These are phyloP conservation scores for Closterium sp. DNA, from an alignment of 139 green algal species.

Conservation along the genomic window DNA sequence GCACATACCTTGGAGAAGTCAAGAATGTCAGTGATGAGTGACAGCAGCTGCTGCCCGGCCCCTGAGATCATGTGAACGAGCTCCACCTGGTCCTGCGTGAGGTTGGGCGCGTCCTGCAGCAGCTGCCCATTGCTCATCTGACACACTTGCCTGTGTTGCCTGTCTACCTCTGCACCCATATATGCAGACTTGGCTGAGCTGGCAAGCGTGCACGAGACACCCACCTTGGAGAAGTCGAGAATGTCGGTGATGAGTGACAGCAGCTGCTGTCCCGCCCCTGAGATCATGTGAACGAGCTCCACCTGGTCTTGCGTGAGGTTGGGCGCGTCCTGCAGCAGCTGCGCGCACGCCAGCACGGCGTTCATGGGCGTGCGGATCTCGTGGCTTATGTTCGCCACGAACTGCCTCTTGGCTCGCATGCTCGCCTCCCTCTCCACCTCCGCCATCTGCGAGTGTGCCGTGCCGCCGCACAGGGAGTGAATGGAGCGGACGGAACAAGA, in stretches of 20 bases:
- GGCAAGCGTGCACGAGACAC: background rate
- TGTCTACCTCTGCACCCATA: no score
- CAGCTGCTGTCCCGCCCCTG: constrained; percentile 23
- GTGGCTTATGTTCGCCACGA: constrained; percentile 44
- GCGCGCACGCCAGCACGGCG: constrained; percentile 36
- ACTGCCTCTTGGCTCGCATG: constrained; percentile 26
- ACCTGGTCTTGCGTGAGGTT: constrained; percentile 16
- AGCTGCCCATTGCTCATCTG: no score
- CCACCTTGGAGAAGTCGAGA: constrained; percentile 20
- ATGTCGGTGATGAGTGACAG: constrained; percentile 29
- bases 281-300: constrained; percentile 33
- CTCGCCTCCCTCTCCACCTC: constrained; percentile 22
- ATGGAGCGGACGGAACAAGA: background rate
- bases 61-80: constrained; percentile 29
- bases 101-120: no score
- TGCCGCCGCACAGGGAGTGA: no score
- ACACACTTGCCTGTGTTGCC: no score
- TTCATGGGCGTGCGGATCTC: constrained; percentile 48
- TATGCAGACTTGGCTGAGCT: no score
- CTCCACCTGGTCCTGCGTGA: constrained; percentile 16
- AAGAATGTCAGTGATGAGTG: constrained; percentile 10
- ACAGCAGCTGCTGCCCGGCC: no score
- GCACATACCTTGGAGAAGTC: constrained; percentile 7
- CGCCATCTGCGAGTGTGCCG: background rate
- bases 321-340: constrained; percentile 37